Evolutionary conservation across 192 early-diverging fungal species (phyloP).

Genomic region (Geranomyces michiganensis): DNA sequence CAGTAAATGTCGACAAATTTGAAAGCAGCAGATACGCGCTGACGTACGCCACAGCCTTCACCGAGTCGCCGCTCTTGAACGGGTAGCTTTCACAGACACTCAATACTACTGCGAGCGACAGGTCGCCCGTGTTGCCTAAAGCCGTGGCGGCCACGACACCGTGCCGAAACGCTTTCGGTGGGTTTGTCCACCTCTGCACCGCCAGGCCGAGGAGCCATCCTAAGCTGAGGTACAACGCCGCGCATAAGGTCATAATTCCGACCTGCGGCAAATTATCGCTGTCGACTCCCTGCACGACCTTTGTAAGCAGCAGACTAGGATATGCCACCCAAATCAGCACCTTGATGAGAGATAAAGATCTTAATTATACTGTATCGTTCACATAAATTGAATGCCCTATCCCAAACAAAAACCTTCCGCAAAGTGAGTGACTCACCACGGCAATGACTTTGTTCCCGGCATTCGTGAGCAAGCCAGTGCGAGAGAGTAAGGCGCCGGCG

Average conservation of each 20-base stretch:
- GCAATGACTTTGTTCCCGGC: too few species aligned
- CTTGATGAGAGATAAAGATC: neutral
- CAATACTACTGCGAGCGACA: conserved; percentile 36
- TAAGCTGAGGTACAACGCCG: neutral
- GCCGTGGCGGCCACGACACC: conserved; percentile 25
- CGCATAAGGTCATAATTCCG: conserved; percentile 4
- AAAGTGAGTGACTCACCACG: too few species aligned
- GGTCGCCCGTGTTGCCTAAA: conserved; percentile 40
- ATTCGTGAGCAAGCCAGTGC: too few species aligned
- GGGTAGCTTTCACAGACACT: conserved; percentile 29
- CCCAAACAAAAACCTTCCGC: too few species aligned
- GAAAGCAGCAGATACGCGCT: neutral
- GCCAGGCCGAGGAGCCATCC: conserved; percentile 28
- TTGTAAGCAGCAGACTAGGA: conserved; percentile 41
- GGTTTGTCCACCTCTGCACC: conserved; percentile 10
- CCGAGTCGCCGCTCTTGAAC: conserved; percentile 30
- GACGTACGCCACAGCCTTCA: conserved; percentile 33
- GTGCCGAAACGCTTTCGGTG: neutral
- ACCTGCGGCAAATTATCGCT: conserved; percentile 22
- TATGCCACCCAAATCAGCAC: conserved; percentile 38
- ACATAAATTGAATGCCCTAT: too few species aligned
- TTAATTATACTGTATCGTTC: too few species aligned
- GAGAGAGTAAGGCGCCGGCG: too few species aligned
- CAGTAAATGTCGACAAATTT: neutral
- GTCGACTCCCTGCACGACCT: conserved; percentile 30